Evolutionary conservation across 225 moss, liverwort and hornwort genomes (phyloP).

Genomic region (Straminergon stramineum): DNA sequence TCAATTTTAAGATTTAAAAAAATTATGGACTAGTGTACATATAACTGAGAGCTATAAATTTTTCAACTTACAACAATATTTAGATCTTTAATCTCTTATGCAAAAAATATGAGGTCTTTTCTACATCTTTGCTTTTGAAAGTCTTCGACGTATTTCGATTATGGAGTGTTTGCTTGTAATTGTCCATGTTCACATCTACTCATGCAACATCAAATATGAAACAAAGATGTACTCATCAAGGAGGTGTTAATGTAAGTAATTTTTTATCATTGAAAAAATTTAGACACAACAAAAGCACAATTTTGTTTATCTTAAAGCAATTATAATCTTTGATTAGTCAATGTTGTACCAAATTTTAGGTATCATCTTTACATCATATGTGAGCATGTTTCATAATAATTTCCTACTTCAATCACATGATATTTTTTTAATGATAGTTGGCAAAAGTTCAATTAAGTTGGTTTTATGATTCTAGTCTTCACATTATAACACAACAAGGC

Average conservation of each 20-base stretch:
- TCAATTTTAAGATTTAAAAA: background rate
- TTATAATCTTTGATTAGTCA: fast-evolving
- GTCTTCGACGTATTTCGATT: fast-evolving
- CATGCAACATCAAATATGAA: background rate
- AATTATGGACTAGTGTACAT: fast-evolving
- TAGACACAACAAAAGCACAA: background rate
- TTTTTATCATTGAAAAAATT: background rate
- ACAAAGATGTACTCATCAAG: background rate
- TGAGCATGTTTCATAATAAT: fast-evolving
- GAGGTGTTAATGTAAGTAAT: background rate
- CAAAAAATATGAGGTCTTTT: fast-evolving
- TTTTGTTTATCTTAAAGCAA: background rate
- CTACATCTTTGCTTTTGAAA: fast-evolving
- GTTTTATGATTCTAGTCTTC: background rate
- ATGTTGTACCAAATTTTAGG: background rate
- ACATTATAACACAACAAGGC: background rate
- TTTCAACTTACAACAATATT: background rate
- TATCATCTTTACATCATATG: too few relatives aligned
- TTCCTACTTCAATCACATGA: too few relatives aligned
- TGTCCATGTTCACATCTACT: fast-evolving
- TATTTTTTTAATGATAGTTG: too few relatives aligned
- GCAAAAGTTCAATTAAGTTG: too few relatives aligned
- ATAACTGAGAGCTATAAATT: background rate
- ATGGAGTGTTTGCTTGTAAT: fast-evolving
- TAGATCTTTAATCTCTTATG: fast-evolving